Conservation (phyloP, 148 eudicot species). For the Pouteria glomerata region DNA sequence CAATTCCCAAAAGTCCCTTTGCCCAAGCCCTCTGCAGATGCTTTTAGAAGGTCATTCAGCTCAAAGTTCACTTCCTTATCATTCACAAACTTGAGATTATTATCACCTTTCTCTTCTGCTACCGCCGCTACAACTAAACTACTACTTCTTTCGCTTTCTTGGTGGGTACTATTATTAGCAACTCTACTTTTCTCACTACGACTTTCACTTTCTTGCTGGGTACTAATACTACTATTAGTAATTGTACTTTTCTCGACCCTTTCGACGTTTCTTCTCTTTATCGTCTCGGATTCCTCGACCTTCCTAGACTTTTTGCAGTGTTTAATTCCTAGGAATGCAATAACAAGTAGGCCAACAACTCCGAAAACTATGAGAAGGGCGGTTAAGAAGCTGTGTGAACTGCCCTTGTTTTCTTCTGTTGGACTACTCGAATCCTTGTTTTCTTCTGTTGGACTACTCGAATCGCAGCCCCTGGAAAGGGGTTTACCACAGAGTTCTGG, state of each 20-base stretch:
- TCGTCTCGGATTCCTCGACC: conserved; percentile 11
- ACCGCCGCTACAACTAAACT: neutral
- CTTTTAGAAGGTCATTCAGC: conserved; percentile 31
- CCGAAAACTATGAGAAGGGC: conserved; percentile 17
- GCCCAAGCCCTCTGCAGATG: conserved; percentile 43
- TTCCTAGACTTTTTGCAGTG: conserved; percentile 24
- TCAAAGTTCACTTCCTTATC: conserved; percentile 16
- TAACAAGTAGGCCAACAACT: conserved; percentile 21
- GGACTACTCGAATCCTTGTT: neutral
- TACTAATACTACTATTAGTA: too few species aligned
- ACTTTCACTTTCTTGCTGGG: neutral
- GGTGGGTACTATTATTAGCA: too few species aligned
- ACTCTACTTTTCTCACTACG: conserved; percentile 3
- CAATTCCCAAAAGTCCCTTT: conserved; percentile 39
- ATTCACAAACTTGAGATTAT: conserved; percentile 19
- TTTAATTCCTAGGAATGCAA: conserved; percentile 17
- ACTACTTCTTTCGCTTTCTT: neutral
- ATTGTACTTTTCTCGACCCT: neutral
- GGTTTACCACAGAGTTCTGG: conserved; percentile 23
- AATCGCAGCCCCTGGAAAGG: conserved; percentile 1
- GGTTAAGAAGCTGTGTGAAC: neutral
- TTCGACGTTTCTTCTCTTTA: neutral
- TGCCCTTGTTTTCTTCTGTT: neutral
- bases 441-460: too few species aligned
- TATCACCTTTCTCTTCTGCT: conserved; percentile 3